Conservation (phyloP, 331 rosid species). For the Quercus tomentella region DNA sequence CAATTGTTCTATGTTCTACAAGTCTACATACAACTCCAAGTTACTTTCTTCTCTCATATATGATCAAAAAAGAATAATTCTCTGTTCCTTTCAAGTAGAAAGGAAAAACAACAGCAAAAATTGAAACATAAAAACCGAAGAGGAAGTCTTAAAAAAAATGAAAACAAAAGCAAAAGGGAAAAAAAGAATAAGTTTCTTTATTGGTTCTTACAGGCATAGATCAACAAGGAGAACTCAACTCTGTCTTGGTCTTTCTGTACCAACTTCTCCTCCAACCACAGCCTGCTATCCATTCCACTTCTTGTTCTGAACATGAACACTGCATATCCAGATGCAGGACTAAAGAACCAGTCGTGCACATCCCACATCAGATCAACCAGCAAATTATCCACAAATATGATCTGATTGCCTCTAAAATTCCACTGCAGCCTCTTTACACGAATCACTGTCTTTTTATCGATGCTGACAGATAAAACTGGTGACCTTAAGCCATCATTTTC, state of each 20-base stretch:
- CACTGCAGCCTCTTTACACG: slow-evolving; percentile 85
- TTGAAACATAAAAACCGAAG: not conserved
- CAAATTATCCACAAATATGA: slow-evolving; percentile 82
- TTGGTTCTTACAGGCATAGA: slow-evolving; percentile 85
- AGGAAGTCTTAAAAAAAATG: not conserved
- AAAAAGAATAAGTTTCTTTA: slow-evolving; percentile 10
- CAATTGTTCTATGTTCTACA: slow-evolving; percentile 11
- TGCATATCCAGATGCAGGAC: slow-evolving; percentile 49
- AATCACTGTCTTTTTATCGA: slow-evolving; percentile 73
- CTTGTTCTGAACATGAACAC: slow-evolving; percentile 92
- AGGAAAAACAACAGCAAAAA: slow-evolving; percentile 9
- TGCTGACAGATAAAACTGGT: slow-evolving; percentile 49
- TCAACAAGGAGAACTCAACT: slow-evolving; percentile 76
- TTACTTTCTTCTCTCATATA: slow-evolving; percentile 14
- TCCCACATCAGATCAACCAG: slow-evolving; percentile 93
- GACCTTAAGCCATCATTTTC: slow-evolving; percentile 49
- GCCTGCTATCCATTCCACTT: slow-evolving; percentile 72
- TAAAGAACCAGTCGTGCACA: slow-evolving; percentile 91
- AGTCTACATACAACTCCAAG: slow-evolving; percentile 19
- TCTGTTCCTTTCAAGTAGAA: slow-evolving; percentile 32
- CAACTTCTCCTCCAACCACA: slow-evolving; percentile 78
- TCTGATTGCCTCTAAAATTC: slow-evolving; percentile 94
- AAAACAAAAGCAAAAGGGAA: not conserved
- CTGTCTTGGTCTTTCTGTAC: slow-evolving; percentile 45
- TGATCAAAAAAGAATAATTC: slow-evolving; percentile 23